Evolutionary conservation across 75 land plant species (phyloP).

Genomic region (Selaginella moellendorffii): DNA sequence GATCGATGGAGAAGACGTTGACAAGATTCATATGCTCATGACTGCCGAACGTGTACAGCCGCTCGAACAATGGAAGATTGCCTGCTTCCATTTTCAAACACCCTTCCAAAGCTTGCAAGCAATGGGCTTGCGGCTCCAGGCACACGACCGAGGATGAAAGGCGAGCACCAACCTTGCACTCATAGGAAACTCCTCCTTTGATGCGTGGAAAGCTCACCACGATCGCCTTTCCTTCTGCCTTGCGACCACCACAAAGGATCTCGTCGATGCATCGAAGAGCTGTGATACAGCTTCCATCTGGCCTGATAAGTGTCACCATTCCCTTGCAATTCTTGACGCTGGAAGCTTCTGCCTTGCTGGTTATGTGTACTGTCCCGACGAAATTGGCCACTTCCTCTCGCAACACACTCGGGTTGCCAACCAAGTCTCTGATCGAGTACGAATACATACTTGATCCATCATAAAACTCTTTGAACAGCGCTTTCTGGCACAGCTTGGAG

Average conservation of each 20-base stretch:
- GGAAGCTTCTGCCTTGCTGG: conserved; percentile 2
- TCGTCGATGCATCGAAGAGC: not conserved
- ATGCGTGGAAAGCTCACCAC: not conserved
- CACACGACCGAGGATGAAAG: not conserved
- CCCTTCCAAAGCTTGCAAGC: conserved; percentile 1
- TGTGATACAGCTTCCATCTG: not conserved
- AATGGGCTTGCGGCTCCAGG: conserved; percentile 2
- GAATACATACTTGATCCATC: not conserved
- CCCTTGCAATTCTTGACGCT: not conserved
- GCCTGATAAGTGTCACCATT: not conserved
- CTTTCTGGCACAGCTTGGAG: not conserved
- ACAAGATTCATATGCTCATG: not conserved
- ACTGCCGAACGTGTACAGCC: conserved; percentile 2
- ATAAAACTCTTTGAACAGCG: conserved; percentile 1
- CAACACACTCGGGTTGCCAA: not conserved
- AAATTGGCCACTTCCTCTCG: not conserved
- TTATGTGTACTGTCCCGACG: conserved; percentile 1
- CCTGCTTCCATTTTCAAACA: not conserved
- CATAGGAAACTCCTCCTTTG: not conserved
- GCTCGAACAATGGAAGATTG: not conserved
- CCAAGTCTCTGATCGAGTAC: not conserved
- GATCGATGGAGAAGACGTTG: not conserved
- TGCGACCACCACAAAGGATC: not conserved
- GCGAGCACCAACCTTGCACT: conserved; percentile 1
- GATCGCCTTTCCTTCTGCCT: not conserved